These are phyloP conservation scores for Mrakia gelida DNA, from an alignment of 768 basidiomycete genomes.

Conservation along the genomic window DNA sequence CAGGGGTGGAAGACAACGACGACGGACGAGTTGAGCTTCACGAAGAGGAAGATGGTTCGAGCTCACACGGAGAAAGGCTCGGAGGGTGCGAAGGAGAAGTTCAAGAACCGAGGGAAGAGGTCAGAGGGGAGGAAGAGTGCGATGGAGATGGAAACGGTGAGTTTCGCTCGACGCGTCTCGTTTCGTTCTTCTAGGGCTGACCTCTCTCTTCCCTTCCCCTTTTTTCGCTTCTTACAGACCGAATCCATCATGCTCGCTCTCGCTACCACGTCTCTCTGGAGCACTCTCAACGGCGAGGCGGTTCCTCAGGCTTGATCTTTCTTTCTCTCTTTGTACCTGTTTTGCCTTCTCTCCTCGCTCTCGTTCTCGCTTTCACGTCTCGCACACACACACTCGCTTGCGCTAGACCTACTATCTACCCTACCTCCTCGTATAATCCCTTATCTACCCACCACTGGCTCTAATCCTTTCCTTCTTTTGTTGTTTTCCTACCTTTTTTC, in stretches of 20 bases:
- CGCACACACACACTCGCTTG: neutral
- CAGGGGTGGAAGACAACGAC: neutral
- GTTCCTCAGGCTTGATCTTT: neutral
- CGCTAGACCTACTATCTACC: neutral
- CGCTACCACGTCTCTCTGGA: neutral
- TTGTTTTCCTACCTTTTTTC: neutral
- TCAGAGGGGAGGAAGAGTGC: neutral
- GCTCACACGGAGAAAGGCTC: neutral
- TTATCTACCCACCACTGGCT: neutral
- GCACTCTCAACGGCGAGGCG: neutral
- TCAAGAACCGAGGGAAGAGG: neutral
- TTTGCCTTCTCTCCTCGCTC: neutral
- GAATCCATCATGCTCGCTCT: conserved; percentile 15
- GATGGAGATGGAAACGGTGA: conserved; percentile 10
- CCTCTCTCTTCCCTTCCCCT: neutral
- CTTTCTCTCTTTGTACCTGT: neutral
- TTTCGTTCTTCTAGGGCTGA: neutral
- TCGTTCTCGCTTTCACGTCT: neutral
- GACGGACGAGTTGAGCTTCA: neutral
- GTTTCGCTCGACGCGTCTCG: neutral
- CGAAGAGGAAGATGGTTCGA: neutral
- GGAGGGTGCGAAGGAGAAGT: neutral
- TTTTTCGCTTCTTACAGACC: neutral
- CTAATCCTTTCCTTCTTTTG: neutral
- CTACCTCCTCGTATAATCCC: neutral